Evolutionary conservation across 2,329 filamentous ascomycete genomes (phyloP).

Genomic region (Canariomyces notabilis): DNA sequence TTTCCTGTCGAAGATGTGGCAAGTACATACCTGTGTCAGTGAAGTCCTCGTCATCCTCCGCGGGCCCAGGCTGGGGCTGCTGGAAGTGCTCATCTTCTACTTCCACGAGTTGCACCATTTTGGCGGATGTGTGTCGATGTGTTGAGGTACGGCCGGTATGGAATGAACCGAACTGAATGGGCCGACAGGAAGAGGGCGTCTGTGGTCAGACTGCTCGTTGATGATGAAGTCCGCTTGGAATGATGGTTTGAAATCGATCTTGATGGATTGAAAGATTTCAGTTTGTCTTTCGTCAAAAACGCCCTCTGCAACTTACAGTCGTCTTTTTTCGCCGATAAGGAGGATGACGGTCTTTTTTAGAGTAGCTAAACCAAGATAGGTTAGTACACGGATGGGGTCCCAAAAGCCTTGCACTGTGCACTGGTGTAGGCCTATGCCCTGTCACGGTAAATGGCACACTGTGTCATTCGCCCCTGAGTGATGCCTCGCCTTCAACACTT

Average conservation of each 20-base stretch:
- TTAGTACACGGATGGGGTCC: not conserved
- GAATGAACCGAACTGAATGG: not conserved
- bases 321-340: constrained; percentile 16
- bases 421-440: constrained; percentile 7
- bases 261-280: constrained; percentile 12
- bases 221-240: not conserved
- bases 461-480: not conserved
- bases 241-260: not conserved
- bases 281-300: constrained; percentile 10
- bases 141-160: not conserved
- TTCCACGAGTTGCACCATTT: constrained; percentile 94
- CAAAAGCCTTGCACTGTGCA: constrained; percentile 10
- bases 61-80: constrained; percentile 60
- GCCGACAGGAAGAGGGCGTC: not conserved
- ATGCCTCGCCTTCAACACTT: not conserved
- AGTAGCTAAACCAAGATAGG: constrained; percentile 12
- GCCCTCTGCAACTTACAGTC: constrained; percentile 1
- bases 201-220: not conserved
- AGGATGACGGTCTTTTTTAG: constrained; percentile 18
- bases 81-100: constrained; percentile 95
- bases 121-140: constrained; percentile 30
- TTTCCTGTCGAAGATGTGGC: constrained; percentile 24
- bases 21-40: constrained; percentile 73
- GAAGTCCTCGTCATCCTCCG: constrained; percentile 87
- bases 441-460: not conserved